phyloP scores from a whole-genome alignment of 202 grass and related monocot genomes.

The Dendrocalamus latiflorus region DNA sequence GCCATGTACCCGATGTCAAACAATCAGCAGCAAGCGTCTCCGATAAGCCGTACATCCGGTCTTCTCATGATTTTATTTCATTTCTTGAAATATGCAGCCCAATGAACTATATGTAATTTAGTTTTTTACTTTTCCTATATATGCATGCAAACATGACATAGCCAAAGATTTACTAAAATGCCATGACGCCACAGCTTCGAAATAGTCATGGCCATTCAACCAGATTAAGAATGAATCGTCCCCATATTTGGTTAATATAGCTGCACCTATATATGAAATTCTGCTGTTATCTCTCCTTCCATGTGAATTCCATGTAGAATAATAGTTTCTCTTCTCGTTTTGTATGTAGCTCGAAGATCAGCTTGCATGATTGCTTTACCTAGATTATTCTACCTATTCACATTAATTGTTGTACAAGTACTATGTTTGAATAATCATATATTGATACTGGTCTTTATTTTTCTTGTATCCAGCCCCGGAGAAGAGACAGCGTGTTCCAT shows the following conservation, averaged over 20 bases:
- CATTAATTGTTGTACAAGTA: neutral
- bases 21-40: conserved; percentile 51
- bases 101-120: neutral
- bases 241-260: neutral
- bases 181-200: neutral
- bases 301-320: neutral
- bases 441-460: neutral
- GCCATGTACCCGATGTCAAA: conserved; percentile 21
- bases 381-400: neutral
- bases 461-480: conserved; percentile 43
- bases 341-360: too few species aligned
- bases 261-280: too few species aligned
- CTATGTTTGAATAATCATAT: neutral
- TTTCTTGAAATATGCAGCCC: neutral
- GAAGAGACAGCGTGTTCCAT: conserved; percentile 82
- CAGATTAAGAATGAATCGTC: neutral
- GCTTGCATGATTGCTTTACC: neutral
- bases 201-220: neutral
- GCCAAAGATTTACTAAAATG: neutral
- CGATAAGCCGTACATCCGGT: conserved; percentile 38
- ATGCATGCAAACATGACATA: neutral
- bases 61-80: neutral
- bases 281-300: too few species aligned
- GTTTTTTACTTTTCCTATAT: neutral
- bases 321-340: neutral